These are phyloP conservation scores for Hibiscus mutabilis DNA, from an alignment of 345 rosid species.

Conservation along the genomic window DNA sequence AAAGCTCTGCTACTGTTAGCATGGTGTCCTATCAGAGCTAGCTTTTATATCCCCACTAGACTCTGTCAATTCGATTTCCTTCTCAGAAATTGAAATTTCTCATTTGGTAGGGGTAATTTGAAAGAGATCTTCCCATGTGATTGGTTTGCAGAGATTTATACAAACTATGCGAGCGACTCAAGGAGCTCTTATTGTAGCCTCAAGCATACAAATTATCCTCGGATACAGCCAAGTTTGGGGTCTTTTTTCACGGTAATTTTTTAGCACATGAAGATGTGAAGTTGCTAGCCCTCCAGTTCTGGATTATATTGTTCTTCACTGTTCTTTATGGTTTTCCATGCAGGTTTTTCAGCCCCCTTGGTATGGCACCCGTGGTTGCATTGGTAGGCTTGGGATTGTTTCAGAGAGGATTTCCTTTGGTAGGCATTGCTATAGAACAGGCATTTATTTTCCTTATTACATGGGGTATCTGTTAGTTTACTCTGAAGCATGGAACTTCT, in stretches of 20 bases:
- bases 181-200: conserved; percentile 86
- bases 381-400: conserved; percentile 91
- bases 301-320: not conserved
- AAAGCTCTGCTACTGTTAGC: not conserved
- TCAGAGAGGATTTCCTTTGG: conserved; percentile 84
- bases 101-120: conserved; percentile 37
- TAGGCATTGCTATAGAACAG: conserved; percentile 22
- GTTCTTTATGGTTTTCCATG: conserved; percentile 9
- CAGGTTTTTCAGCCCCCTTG: conserved; percentile 86
- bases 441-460: not conserved
- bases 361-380: conserved; percentile 87
- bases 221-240: conserved; percentile 94
- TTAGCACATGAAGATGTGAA: not conserved
- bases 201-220: conserved; percentile 79
- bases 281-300: not conserved
- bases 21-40: not conserved
- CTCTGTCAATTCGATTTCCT: conserved; percentile 4
- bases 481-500: not conserved
- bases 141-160: conserved; percentile 79
- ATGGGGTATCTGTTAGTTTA: not conserved
- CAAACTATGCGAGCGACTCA: conserved; percentile 87
- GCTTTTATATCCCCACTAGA: conserved; percentile 11
- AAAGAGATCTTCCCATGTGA: conserved; percentile 40
- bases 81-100: conserved; percentile 18
- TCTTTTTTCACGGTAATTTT: conserved; percentile 64